Evolutionary conservation across 805 yeast genomes (phyloP).

Genomic region (Saturnispora sekii): DNA sequence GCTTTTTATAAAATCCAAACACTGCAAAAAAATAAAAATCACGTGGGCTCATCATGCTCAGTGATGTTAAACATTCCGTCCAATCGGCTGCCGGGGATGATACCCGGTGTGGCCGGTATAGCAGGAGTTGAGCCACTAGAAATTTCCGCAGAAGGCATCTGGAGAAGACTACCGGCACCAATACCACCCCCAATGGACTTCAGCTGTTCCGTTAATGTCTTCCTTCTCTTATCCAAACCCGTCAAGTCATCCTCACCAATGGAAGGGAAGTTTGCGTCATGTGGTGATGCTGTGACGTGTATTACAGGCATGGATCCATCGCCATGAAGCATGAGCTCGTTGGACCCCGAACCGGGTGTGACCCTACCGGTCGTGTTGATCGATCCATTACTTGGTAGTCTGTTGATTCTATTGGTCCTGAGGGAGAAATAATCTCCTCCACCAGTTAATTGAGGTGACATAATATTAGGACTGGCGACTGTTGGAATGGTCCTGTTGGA

Average conservation of each 20-base stretch:
- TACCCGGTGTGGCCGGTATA: constrained; percentile 12
- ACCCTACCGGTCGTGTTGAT: constrained; percentile 1
- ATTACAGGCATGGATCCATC: no score
- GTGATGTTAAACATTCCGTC: constrained; percentile 8
- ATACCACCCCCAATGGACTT: constrained; percentile 4
- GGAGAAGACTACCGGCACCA: neutral
- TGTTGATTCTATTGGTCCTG: constrained; percentile 11
- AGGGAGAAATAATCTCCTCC: constrained; percentile 12
- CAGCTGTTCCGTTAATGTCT: constrained; percentile 12
- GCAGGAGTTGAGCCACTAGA: neutral
- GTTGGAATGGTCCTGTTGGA: constrained; percentile 4
- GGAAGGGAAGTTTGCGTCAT: no score
- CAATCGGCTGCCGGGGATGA: constrained; percentile 13
- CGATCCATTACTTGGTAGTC: constrained; percentile 9
- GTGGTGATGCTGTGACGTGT: no score
- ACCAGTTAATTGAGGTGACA: constrained; percentile 1
- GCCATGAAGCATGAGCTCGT: neutral
- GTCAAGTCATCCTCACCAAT: neutral
- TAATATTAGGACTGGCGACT: constrained; percentile 7
- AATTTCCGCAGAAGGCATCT: neutral
- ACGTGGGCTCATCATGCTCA: neutral
- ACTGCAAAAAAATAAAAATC: neutral
- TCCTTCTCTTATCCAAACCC: constrained; percentile 10
- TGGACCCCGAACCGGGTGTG: constrained; percentile 2
- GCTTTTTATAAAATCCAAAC: neutral